phyloP scores from a whole-genome alignment of 2,329 filamentous ascomycete species.

The Venturia pyrina region DNA sequence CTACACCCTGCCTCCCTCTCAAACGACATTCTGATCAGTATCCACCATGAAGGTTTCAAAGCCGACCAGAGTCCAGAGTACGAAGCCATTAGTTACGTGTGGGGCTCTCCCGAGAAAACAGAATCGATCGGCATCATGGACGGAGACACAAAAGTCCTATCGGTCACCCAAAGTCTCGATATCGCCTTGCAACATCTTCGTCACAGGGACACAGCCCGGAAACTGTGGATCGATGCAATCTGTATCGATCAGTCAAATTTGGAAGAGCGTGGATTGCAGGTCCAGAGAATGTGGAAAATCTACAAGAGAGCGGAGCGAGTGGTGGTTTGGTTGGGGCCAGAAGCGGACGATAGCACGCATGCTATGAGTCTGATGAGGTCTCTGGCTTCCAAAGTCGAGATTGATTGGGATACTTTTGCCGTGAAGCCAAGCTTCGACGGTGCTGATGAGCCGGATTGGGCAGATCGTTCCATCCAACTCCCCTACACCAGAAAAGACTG shows the following conservation, averaged over 20 bases:
- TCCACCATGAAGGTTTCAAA: not conserved
- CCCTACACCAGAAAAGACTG: not conserved
- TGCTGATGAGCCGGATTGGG: not conserved
- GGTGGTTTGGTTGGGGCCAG: conserved; percentile 5
- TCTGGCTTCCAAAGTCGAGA: conserved; percentile 2
- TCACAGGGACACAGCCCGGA: not conserved
- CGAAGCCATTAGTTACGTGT: conserved; percentile 9
- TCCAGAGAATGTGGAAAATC: conserved; percentile 2
- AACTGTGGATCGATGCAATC: conserved; percentile 11
- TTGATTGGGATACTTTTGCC: not conserved
- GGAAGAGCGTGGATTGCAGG: conserved; percentile 6
- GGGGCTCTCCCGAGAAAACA: not conserved
- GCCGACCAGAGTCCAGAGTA: not conserved
- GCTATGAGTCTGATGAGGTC: not conserved
- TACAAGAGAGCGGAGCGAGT: not conserved
- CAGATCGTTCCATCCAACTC: not conserved
- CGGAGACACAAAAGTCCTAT: not conserved
- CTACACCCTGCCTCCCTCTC: not conserved
- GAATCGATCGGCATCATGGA: too few species aligned
- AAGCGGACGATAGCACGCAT: not conserved
- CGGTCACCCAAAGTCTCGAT: not conserved
- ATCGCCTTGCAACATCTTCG: conserved; percentile 4
- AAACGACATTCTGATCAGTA: not conserved
- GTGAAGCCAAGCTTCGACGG: not conserved
- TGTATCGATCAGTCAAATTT: conserved; percentile 11